These are phyloP conservation scores for Saccharomyces pastorianus DNA, from an alignment of 1,139 yeast species.

Conservation along the genomic window DNA sequence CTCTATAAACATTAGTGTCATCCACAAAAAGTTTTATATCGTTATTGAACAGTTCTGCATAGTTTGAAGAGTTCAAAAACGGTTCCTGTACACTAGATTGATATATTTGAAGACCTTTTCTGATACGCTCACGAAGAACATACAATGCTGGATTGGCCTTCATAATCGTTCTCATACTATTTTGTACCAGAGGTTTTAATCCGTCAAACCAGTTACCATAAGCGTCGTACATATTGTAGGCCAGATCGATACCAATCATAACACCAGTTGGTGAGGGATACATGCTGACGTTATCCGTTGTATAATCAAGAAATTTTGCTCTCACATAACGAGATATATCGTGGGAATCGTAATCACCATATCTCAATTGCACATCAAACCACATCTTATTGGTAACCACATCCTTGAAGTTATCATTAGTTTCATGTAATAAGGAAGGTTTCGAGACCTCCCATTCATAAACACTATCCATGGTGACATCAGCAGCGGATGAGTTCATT, in stretches of 20 bases:
- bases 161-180: conserved; percentile 91
- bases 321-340: conserved; percentile 91
- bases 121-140: conserved; percentile 84
- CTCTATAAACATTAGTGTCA: conserved; percentile 89
- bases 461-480: conserved; percentile 66
- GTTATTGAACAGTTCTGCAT: conserved; percentile 79
- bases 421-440: conserved; percentile 70
- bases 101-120: conserved; percentile 88
- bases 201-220: conserved; percentile 98
- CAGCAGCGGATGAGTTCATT: conserved; percentile 95
- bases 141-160: conserved; percentile 89
- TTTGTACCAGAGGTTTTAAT: conserved; percentile 77
- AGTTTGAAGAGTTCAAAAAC: conserved; percentile 78
- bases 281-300: conserved; percentile 73
- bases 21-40: conserved; percentile 82
- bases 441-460: conserved; percentile 78
- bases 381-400: conserved; percentile 63
- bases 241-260: conserved; percentile 83
- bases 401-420: conserved; percentile 44
- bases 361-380: conserved; percentile 93
- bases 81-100: conserved; percentile 94
- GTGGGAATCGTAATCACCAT: conserved; percentile 96
- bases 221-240: conserved; percentile 92
- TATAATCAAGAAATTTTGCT: conserved; percentile 87
- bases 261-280: conserved; percentile 95